Base-by-base conservation (phyloP, 2,329 filamentous ascomycete species). In the Cercospora sp. region DNA sequence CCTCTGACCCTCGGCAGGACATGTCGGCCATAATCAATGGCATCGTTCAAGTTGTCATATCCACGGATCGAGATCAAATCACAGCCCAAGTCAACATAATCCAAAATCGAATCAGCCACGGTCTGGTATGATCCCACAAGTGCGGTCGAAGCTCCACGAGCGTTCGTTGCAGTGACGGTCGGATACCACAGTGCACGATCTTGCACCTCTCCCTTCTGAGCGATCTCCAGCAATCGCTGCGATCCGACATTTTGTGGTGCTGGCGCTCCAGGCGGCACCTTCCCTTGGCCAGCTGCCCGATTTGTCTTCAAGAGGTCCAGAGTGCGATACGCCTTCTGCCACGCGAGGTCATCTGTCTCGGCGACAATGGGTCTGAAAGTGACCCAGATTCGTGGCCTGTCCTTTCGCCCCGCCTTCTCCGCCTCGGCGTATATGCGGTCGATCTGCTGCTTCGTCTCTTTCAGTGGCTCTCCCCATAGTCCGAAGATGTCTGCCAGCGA, bases 161-260 rank as follows among this genome's bases (percentile, higher is more conserved):
- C 87, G 73, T 86, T 86, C 0, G 87, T 88, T 1, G 86, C 86
- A 2, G 85, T 87, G 4, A 88, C 87, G 0, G 87, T 88, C 0
- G 86, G 86, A 75, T 88, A 89, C 86, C 87, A 89, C n/a, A 88
- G 77, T 1, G 85, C 86, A 18, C 86, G 84, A 73, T 89, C 87
- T 70, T 88, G 87, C 1, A 88, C 84, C 72, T 88, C 86, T 0
- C 84, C 84, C 2, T 79, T 78, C 58, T 80, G 78, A 30, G 87
- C 87, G 70, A 88, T 88, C 8, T 87, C 86, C 0, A 88, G 80
- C 57, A 89, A 75, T 0, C 87, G 81, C 75, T 88, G 86, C 0
- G 86, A 88, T 0, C 86, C 87, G 0, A 86, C 85, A 68, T 88
- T 89, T 73, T 88, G 86, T 1, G 86, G 86, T 28, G 78, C 67